These are phyloP conservation scores for Aureoboletus auriporus DNA, from an alignment of 768 basidiomycete genomes.

Conservation along the genomic window DNA sequence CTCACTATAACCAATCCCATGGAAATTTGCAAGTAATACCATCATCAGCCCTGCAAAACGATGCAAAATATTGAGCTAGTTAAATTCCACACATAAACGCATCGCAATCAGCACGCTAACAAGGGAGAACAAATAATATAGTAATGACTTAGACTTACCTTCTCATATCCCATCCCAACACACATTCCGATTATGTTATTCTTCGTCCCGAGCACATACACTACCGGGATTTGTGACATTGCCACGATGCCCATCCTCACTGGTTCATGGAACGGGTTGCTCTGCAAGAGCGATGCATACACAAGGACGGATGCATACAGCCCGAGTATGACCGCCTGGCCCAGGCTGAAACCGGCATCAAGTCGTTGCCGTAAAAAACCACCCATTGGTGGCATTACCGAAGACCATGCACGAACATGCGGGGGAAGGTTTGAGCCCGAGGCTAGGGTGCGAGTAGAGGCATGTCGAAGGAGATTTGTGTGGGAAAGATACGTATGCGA, in stretches of 20 bases:
- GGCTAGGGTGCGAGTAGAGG: conserved; percentile 9
- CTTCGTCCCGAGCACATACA: conserved; percentile 45
- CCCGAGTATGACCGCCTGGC: conserved; percentile 33
- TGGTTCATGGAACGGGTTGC: conserved; percentile 33
- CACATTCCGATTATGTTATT: conserved; percentile 41
- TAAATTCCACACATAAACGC: not conserved
- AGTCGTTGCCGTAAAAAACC: conserved; percentile 32
- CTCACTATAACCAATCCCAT: conserved; percentile 39
- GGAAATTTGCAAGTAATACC: conserved; percentile 39
- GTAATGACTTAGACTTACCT: conserved; percentile 27
- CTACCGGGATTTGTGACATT: conserved; percentile 43
- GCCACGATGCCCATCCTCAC: conserved; percentile 34
- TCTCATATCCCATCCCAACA: conserved; percentile 45
- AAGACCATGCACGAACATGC: conserved; percentile 36
- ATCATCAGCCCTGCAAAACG: conserved; percentile 46
- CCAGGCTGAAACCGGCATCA: conserved; percentile 34
- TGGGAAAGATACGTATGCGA: conserved; percentile 25
- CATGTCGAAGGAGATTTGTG: conserved; percentile 19
- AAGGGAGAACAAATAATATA: not conserved
- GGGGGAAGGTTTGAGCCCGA: conserved; percentile 24
- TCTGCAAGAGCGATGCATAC: conserved; percentile 34
- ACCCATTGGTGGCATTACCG: conserved; percentile 31
- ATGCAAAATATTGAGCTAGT: conserved; percentile 51
- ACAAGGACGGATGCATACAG: conserved; percentile 34
- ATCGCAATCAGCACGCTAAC: not conserved